Conservation (phyloP, 2,329 filamentous ascomycete genomes). For the Neoascochyta sp. region DNA sequence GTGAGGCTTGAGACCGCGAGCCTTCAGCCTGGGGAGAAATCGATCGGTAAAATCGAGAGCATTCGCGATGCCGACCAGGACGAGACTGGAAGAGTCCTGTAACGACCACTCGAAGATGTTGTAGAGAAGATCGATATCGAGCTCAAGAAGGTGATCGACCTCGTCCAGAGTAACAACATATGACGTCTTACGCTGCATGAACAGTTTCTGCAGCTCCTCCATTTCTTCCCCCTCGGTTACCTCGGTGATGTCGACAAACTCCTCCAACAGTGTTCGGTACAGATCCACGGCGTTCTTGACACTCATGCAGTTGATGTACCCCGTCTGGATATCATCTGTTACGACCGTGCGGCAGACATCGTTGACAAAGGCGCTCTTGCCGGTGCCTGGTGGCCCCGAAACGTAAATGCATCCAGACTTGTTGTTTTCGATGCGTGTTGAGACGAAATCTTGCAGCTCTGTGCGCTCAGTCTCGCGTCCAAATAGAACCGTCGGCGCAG, state of each 20-base stretch:
- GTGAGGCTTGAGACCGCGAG: slow-evolving; percentile 84
- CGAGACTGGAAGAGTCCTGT: slow-evolving; percentile 70
- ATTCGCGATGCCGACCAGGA: slow-evolving; percentile 91
- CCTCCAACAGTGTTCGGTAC: slow-evolving; percentile 72
- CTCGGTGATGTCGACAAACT: slow-evolving; percentile 59
- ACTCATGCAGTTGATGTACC: slow-evolving; percentile 96
- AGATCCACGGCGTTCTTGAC: slow-evolving; percentile 84
- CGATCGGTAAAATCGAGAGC: slow-evolving; percentile 93
- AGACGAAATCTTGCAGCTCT: slow-evolving; percentile 67
- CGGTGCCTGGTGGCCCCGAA: slow-evolving; percentile 91
- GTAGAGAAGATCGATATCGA: slow-evolving; percentile 86
- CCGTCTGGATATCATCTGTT: slow-evolving; percentile 58
- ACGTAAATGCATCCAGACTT: slow-evolving; percentile 85
- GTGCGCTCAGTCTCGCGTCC: slow-evolving; percentile 68
- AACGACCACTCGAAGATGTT: slow-evolving; percentile 96
- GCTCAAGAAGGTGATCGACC: slow-evolving; percentile 86
- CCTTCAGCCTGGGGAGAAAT: slow-evolving; percentile 88
- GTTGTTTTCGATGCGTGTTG: slow-evolving; percentile 56
- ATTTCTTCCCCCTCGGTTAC: slow-evolving; percentile 64
- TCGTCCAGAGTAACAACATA: slow-evolving; percentile 91
- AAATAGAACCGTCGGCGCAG: slow-evolving; percentile 69
- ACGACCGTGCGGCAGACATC: slow-evolving; percentile 66
- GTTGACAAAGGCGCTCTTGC: slow-evolving; percentile 90
- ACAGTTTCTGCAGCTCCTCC: slow-evolving; percentile 64
- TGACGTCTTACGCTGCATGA: slow-evolving; percentile 58